phyloP scores from a whole-genome alignment of 2,329 filamentous ascomycete species.

The Claviceps maximensis region DNA sequence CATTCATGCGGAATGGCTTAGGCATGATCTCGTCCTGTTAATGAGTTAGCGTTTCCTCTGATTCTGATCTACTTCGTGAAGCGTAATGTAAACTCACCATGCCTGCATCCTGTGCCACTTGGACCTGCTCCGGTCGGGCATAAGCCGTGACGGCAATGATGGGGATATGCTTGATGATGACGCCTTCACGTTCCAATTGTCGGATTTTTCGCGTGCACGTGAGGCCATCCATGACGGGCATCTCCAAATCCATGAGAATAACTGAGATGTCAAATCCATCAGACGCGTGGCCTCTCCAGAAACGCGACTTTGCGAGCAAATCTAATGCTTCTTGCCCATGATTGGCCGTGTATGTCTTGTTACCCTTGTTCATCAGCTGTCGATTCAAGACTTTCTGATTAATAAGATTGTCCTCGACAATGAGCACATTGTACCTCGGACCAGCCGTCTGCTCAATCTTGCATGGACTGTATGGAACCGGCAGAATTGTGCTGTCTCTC shows the following conservation, averaged over 20 bases:
- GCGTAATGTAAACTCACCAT: constrained; percentile 53
- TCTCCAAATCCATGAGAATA: constrained; percentile 69
- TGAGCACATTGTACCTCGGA: constrained; percentile 40
- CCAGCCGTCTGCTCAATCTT: not conserved
- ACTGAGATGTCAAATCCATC: constrained; percentile 43
- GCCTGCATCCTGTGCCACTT: constrained; percentile 54
- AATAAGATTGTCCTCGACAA: constrained; percentile 54
- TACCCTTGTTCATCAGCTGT: constrained; percentile 46
- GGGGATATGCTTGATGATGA: constrained; percentile 51
- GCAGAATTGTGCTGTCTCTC: not conserved
- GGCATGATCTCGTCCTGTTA: constrained; percentile 6
- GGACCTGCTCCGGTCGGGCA: constrained; percentile 58
- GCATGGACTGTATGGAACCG: not conserved
- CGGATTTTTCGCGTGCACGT: constrained; percentile 60
- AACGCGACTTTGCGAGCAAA: constrained; percentile 38
- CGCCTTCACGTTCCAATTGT: constrained; percentile 47
- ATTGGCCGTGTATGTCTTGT: constrained; percentile 48
- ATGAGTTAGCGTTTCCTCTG: not conserved
- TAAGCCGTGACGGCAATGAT: constrained; percentile 77
- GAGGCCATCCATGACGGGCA: constrained; percentile 73
- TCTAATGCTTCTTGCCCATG: constrained; percentile 50
- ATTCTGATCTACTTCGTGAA: too few species aligned
- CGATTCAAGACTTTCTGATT: constrained; percentile 51
- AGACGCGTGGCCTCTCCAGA: constrained; percentile 36
- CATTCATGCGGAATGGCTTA: constrained; percentile 6